Evolutionary conservation across 495 filamentous ascomycete genomes (phyloP).

Genomic region (Pyrenula aspistea): DNA sequence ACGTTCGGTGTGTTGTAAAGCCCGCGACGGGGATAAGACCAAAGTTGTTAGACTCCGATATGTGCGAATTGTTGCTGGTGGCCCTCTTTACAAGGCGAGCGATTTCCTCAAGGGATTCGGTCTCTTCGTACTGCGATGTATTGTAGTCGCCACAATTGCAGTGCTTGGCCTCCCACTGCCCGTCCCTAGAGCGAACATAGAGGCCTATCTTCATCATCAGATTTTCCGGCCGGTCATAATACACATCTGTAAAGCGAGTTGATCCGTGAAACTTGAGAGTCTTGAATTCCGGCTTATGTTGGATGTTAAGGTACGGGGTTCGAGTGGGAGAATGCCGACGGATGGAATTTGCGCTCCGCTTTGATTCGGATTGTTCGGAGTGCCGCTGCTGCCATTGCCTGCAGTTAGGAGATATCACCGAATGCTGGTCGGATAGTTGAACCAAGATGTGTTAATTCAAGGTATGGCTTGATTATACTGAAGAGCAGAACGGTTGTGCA

Average conservation of each 20-base stretch:
- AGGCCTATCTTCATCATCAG: background rate
- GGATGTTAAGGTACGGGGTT: background rate
- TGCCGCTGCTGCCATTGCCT: background rate
- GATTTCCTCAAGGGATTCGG: background rate
- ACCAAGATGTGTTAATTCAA: too few species aligned
- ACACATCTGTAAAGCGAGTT: background rate
- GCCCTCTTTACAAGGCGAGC: background rate
- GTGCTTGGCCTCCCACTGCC: background rate
- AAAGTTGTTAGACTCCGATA: conserved; percentile 4
- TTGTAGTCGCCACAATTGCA: background rate
- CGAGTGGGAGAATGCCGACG: background rate
- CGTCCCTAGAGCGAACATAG: background rate
- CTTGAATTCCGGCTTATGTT: background rate
- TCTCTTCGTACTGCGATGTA: background rate
- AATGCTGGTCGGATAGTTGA: too few species aligned
- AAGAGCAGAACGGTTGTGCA: too few species aligned
- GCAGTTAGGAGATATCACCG: too few species aligned
- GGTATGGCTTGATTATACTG: too few species aligned
- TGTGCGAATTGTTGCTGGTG: background rate
- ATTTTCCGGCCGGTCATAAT: background rate
- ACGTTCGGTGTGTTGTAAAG: conserved; percentile 16
- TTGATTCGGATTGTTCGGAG: background rate
- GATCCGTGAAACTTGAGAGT: background rate
- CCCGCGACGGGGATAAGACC: conserved; percentile 15
- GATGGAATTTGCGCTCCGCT: background rate